Base-by-base conservation (phyloP, 768 basidiomycete genomes). In the Pleurotus giganteus region DNA sequence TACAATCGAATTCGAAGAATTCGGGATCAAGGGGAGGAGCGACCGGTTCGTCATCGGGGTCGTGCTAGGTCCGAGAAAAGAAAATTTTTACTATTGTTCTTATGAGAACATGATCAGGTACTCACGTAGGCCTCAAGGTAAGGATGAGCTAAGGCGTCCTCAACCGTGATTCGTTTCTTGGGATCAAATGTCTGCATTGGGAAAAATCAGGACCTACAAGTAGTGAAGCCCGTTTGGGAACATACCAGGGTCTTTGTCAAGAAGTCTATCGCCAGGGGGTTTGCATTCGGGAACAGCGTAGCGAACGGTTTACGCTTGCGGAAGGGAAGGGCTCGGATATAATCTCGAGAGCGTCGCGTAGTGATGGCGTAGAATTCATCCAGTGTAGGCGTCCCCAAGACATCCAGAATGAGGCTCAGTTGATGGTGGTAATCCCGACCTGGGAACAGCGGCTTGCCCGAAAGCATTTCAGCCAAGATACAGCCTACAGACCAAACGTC, bases 351-450 rank as follows among this genome's bases (percentile, higher is more conserved):
- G 42, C 89, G 69, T 6, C 80, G 74, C 3, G 90, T 89, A 17
- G 86, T 91, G 65, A 96, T 96, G 4, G 91, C 92, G 60, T 96
- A 92, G 68, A 97, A 96, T 65, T 97, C 94, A 63, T 97, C 95
- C 65, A 97, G 84, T 7, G 88, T 85, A 15, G 89, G 86, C 2
- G 90, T 91, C 1, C 95, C 95, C 32, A 98, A 84, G n/a, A 95
- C 88, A 63, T 96, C 94, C 55, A 97, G 84, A 61, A 98, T 97
- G 53, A 96, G 80, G 5, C 87, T 88, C 6, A 98, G 79, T 65
- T 98, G 96, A 69, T 97, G 88, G 68, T 96, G 94, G 73, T 98
- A 94, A 69, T 95, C 94, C 59, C 91, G 78, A n/a, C 95, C 95
- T 4, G 95, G 95, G 71, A 98, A 98, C 55, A 98, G 71, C 0